Evolutionary conservation across 805 yeast genomes (phyloP), one percentile per base, ranked within the genome.

Genomic region (Candida coquimbonensis): DNA sequence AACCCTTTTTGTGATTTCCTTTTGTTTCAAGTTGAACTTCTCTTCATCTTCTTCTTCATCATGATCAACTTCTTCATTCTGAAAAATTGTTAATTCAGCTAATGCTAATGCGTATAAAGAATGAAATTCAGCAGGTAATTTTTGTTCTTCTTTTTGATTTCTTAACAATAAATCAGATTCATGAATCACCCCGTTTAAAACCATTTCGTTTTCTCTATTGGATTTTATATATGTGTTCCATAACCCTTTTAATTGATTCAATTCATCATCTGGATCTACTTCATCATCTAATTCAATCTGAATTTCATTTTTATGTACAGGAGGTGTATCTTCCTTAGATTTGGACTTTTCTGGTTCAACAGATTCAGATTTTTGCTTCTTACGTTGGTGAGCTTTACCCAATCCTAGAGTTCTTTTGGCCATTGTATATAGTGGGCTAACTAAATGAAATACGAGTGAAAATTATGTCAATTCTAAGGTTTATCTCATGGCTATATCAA

Each of bases 91-190:
- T 51, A 84, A 66, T 48, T 82, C 87, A 36, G 80, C 72, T 38
- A 86, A 65, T 0, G 95, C 82, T 39, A 79, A 65, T 0, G 88
- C 90, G 63, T 89, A 91, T 29, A 85, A 77, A 6, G 83, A 68
- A 58, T 86, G 83, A 60, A 89, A 86, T 38, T 68, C 70, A 33
- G 75, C 77, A 26, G 74, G 71, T 26, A 75, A 47, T 43, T 52
- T 50, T 21, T 49, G 47, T 48, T 60, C 54, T 26, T 57, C 60
- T 7, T 46, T 48, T 35, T 58, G 52, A 38, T 59, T 52, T 59
- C 90, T 71, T 52, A 89, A 69, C 32, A 88, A 61, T 42, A 95
- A 67, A 57, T 91, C 96, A 67, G 96, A 85, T 61, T 91, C 97
- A 56, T 90, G 96, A n/a, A 91, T 75, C 5, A 90, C 74, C 24